Conservation (phyloP, 306 rosid genomes). For the Ormosia emarginata region DNA sequence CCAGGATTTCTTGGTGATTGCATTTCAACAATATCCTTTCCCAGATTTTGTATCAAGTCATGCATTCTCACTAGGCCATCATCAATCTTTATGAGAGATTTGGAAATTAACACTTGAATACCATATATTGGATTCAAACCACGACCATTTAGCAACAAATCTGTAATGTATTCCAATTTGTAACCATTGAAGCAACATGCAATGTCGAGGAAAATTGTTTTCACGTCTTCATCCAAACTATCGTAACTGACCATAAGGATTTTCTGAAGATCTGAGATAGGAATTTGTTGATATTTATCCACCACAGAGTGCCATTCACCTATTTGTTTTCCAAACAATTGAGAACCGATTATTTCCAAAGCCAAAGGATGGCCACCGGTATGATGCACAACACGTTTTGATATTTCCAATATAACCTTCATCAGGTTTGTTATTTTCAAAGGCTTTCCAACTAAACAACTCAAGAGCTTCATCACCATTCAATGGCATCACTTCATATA, state of each 20-base stretch:
- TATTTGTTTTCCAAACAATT: no score
- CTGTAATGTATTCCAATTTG: not conserved
- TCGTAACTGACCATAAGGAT: not conserved
- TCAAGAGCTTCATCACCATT: no score
- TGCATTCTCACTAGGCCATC: not conserved
- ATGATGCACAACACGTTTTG: no score
- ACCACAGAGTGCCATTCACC: conserved; percentile 9
- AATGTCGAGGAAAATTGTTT: conserved; percentile 8
- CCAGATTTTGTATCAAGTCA: conserved; percentile 4
- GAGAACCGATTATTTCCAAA: no score
- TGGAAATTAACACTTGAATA: not conserved
- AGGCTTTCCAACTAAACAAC: no score
- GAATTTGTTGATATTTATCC: not conserved
- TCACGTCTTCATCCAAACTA: not conserved
- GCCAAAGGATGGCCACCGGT: no score
- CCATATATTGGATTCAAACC: not conserved
- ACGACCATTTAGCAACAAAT: not conserved
- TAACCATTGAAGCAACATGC: conserved; percentile 19
- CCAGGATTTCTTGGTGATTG: not conserved
- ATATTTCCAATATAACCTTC: no score
- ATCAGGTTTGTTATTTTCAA: no score
- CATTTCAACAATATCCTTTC: not conserved
- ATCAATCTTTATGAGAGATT: not conserved
- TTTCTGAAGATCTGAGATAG: not conserved
- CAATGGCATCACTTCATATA: no score